Percentiles rank a stretch among this genome's conserved stretches.
Evolutionary conservation across 257 asterid genomes (phyloP).

Genomic region (Lycium barbarum): DNA sequence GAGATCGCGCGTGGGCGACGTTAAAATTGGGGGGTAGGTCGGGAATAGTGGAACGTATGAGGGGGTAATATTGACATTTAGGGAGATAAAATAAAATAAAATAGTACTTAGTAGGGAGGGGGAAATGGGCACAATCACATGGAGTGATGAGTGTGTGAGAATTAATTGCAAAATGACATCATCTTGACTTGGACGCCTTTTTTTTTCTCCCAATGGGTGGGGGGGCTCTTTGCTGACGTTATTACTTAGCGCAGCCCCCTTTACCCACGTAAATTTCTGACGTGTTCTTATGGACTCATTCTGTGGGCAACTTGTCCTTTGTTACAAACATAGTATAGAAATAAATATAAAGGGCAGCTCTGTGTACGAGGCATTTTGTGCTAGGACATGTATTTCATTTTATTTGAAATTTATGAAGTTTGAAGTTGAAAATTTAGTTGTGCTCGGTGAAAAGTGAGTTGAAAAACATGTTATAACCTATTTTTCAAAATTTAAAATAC

Average conservation of each 20-base stretch:
- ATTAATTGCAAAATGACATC: constrained; percentile 40
- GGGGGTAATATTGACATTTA: constrained; percentile 5
- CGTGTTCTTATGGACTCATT: constrained; percentile 25
- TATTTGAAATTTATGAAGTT: too few species aligned
- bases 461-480: too few species aligned
- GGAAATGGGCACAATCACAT: constrained; percentile 37
- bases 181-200: constrained; percentile 33
- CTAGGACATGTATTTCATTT: too few species aligned
- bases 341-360: too few species aligned
- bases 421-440: too few species aligned
- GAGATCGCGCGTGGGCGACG: neutral
- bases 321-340: neutral
- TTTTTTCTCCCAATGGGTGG: neutral
- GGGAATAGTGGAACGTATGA: neutral
- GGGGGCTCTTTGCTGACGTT: constrained; percentile 35
- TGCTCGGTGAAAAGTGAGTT: too few species aligned
- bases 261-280: constrained; percentile 32
- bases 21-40: neutral
- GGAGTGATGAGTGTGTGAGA: constrained; percentile 32
- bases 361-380: too few species aligned
- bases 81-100: neutral
- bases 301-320: neutral
- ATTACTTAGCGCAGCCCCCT: neutral
- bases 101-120: neutral
- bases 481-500: too few species aligned